Evolutionary conservation across 306 rosid species (phyloP), one percentile per base, ranked within the genome.

Genomic region (Begonia peltatifolia): DNA sequence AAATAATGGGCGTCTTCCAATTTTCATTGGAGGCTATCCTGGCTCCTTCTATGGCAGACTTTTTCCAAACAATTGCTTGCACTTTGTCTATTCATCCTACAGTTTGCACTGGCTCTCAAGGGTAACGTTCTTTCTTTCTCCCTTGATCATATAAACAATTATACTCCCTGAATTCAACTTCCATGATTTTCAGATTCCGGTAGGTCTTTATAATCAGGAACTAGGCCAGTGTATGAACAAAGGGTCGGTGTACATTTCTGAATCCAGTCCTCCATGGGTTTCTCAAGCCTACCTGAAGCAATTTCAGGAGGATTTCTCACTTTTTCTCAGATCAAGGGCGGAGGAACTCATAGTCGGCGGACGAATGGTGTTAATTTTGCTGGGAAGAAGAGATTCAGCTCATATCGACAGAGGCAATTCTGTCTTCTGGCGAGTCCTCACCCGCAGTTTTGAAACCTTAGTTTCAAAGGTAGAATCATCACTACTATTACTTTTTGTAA

Each of bases 51-150:
- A 89, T 64, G 77, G 84, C 50, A 80, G 95, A 60, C 83, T 89
- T 9, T 78, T 89, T 47, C 97, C 97, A 50, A 80, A 70, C 65
- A 68, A 63, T 59, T 76, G 63, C 69, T 68, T 89, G 75, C 93
- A 89, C 94, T 76, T 84, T 63, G 87, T 85, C 64, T 77, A 84
- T 67, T 82, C 97, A 22, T 76, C 94, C 23, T 68, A 77, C 67
- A 64, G 95, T 63, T 65, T 90, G 18, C 97, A 90, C 73, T 90
- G 97, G 95, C 95, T 90, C 56, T 85, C 95, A 41, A 80, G 60
- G 86, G 95, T 85, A 14, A 14, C 52, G 5, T 30, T 25, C 18
- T 0, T 14, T 57, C 38, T 22, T 9, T 46, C 41, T 14, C 13
- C 30, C 22, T 11, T 53, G 61, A 46, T 14, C 41, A 13, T 14